These are phyloP conservation scores for Paecilomyces sp. DNA, from an alignment of 2,329 filamentous ascomycete species.

Conservation along the genomic window DNA sequence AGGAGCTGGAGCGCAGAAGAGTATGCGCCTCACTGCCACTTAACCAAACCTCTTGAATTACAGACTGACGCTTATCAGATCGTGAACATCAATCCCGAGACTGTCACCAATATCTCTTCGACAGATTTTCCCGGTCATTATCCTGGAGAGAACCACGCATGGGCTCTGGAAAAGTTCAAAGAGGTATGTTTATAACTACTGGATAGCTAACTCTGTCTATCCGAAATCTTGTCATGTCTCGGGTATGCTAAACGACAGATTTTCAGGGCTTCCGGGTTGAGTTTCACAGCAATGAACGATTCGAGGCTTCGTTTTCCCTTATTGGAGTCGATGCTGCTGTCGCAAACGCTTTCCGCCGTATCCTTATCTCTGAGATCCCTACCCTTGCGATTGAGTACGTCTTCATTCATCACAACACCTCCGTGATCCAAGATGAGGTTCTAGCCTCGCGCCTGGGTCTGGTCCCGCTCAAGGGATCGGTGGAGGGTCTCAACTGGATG, in stretches of 20 bases:
- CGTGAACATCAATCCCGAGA: slow-evolving; percentile 82
- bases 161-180: slow-evolving; percentile 67
- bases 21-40: slow-evolving; percentile 15
- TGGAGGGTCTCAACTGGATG: slow-evolving; percentile 72
- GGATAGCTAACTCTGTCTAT: background rate
- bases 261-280: slow-evolving; percentile 59
- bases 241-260: background rate
- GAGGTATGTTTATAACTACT: slow-evolving; percentile 32
- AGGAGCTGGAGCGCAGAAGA: slow-evolving; percentile 37
- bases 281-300: slow-evolving; percentile 75
- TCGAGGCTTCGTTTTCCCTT: slow-evolving; percentile 81
- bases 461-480: slow-evolving; percentile 76
- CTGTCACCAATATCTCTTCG: slow-evolving; percentile 78
- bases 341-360: slow-evolving; percentile 95
- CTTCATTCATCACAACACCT: slow-evolving; percentile 93
- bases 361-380: slow-evolving; percentile 88
- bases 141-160: slow-evolving; percentile 78
- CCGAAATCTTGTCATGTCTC: background rate
- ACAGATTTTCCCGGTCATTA: slow-evolving; percentile 90
- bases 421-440: slow-evolving; percentile 96
- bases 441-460: slow-evolving; percentile 84
- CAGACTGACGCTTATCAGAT: slow-evolving; percentile 46
- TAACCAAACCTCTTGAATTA: background rate
- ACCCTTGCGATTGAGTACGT: slow-evolving; percentile 91
- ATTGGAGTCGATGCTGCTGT: slow-evolving; percentile 86